Evolutionary conservation across 2,329 filamentous ascomycete genomes (phyloP).

Genomic region (Rhynchosporium graminicola): DNA sequence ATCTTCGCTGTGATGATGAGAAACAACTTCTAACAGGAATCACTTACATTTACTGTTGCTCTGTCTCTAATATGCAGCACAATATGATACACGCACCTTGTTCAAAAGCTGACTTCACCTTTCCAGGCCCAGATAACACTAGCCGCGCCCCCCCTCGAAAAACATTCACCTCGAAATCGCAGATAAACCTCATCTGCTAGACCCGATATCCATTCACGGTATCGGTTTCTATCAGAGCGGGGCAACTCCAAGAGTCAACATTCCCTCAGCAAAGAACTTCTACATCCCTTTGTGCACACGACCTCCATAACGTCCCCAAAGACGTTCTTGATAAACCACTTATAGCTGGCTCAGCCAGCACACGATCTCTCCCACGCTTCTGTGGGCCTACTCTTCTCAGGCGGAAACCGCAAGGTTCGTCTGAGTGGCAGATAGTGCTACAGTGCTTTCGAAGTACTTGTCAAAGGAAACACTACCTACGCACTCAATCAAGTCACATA

Average conservation of each 20-base stretch:
- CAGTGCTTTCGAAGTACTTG: conserved; percentile 56
- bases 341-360: conserved; percentile 91
- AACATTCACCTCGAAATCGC: conserved; percentile 43
- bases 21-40: neutral
- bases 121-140: conserved; percentile 62
- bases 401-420: conserved; percentile 92
- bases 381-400: conserved; percentile 98
- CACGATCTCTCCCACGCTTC: conserved; percentile 60
- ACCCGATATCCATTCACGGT: conserved; percentile 81
- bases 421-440: conserved; percentile 98
- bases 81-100: conserved; percentile 8
- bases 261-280: conserved; percentile 83
- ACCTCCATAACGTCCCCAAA: conserved; percentile 85
- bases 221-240: conserved; percentile 79
- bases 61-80: neutral
- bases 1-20: neutral
- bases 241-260: conserved; percentile 69
- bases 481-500: conserved; percentile 17
- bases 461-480: conserved; percentile 30
- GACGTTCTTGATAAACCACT: conserved; percentile 57
- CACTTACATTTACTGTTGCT: neutral
- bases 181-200: conserved; percentile 73
- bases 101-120: conserved; percentile 22
- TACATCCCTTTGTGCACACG: conserved; percentile 79
- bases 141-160: conserved; percentile 45